Evolutionary conservation across 176 grass and related monocot species (phyloP).

Genomic region (Echinochloa phyllopogon): DNA sequence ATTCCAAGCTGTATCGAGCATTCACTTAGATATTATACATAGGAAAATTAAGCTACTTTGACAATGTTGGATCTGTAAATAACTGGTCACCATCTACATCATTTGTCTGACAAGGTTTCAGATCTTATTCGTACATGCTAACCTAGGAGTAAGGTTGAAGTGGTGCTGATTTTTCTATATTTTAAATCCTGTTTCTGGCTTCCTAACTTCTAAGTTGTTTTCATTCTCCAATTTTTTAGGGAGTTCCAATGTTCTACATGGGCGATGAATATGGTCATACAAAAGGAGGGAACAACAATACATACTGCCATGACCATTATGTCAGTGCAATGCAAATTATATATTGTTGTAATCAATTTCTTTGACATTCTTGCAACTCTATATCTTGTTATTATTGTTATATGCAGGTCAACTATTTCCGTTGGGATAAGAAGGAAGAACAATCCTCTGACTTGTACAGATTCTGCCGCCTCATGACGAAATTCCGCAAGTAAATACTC

Average conservation of each 20-base stretch:
- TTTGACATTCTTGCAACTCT: slow-evolving; percentile 9
- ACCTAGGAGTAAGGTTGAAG: slow-evolving; percentile 1
- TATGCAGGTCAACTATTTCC: slow-evolving; percentile 89
- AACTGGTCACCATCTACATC: not conserved
- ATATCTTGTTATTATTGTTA: not conserved
- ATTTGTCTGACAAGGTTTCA: not conserved
- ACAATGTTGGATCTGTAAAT: not conserved
- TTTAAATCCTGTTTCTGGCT: slow-evolving; percentile 14
- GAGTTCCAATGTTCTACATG: slow-evolving; percentile 98
- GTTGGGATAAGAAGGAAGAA: slow-evolving; percentile 86
- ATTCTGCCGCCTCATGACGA: slow-evolving; percentile 73
- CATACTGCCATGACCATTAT: slow-evolving; percentile 93
- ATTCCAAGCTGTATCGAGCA: not conserved
- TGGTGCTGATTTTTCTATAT: not conserved
- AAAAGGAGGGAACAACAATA: slow-evolving; percentile 98
- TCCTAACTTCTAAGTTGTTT: slow-evolving; percentile 34
- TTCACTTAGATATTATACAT: not conserved
- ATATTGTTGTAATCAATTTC: not conserved
- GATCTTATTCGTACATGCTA: not conserved
- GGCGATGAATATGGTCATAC: slow-evolving; percentile 97
- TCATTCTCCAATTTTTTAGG: slow-evolving; percentile 52
- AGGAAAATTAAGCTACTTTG: not conserved
- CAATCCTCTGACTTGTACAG: slow-evolving; percentile 65
- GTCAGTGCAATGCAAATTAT: slow-evolving; percentile 39
- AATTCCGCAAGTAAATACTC: slow-evolving; percentile 73